These are phyloP conservation scores for Penicillium paxilli DNA, from an alignment of 495 filamentous ascomycete genomes.

Conservation along the genomic window DNA sequence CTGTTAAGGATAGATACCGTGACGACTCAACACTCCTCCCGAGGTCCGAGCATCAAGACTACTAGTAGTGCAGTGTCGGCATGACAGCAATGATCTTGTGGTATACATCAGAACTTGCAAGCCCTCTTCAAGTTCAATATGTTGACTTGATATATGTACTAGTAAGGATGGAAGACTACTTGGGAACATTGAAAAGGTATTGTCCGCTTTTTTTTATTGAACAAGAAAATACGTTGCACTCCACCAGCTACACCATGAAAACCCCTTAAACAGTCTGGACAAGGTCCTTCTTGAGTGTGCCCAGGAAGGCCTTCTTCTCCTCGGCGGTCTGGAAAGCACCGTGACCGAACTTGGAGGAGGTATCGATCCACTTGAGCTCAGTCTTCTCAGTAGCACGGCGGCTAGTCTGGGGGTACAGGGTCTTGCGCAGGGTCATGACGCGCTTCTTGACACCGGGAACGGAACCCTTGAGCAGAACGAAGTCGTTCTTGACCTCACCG, in stretches of 20 bases:
- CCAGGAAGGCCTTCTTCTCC: constrained; percentile 97
- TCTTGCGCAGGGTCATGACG: constrained; percentile 98
- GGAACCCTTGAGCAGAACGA: constrained; percentile 95
- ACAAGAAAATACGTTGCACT: constrained; percentile 46
- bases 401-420: constrained; percentile 96
- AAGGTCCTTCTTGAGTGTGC: constrained; percentile 99
- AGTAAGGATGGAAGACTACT: neutral
- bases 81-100: no score
- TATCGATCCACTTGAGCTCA: constrained; percentile 99
- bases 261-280: constrained; percentile 67
- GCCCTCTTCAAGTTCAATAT: no score
- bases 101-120: no score
- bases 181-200: constrained; percentile 31
- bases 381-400: constrained; percentile 96
- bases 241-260: constrained; percentile 40
- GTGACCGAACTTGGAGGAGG: constrained; percentile 99
- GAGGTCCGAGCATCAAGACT: no score
- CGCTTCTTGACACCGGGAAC: constrained; percentile 99
- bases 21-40: no score
- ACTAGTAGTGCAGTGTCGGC: no score
- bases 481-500: constrained; percentile 99
- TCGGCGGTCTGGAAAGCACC: constrained; percentile 97
- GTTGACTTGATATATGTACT: neutral
- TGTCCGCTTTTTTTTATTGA: constrained; percentile 50
- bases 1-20: no score